Percentiles rank a stretch among this genome's conserved stretches.
Evolutionary conservation across 2,329 filamentous ascomycete genomes (phyloP).

Genomic region (Alternaria triticimaculans): DNA sequence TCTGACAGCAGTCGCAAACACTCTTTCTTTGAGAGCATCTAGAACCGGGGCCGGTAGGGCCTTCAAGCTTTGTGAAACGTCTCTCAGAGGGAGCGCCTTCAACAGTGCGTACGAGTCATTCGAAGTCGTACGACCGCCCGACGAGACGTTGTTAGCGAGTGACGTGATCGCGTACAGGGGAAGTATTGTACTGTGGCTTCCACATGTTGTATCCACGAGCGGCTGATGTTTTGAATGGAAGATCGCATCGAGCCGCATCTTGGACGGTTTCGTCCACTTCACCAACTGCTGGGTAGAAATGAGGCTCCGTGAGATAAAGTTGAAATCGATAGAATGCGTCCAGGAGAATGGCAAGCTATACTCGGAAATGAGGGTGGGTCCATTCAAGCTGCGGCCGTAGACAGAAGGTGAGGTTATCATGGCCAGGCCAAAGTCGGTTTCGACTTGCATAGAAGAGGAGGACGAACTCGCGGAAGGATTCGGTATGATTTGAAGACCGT

Average conservation of each 20-base stretch:
- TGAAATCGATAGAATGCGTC: background rate
- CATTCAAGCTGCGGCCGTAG: accelerated
- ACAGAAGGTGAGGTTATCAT: background rate
- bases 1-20: background rate
- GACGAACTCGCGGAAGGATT: background rate
- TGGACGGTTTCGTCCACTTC: background rate
- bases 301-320: background rate
- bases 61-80: background rate
- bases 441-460: background rate
- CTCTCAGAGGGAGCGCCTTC: background rate
- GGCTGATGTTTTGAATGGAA: background rate
- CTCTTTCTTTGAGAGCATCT: background rate
- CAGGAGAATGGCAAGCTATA: background rate
- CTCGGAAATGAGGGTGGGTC: background rate
- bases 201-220: background rate
- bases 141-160: background rate
- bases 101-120: background rate
- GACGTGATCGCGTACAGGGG: background rate
- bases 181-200: background rate
- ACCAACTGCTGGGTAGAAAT: background rate
- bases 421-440: accelerated
- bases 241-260: background rate
- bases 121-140: background rate
- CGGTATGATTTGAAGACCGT: background rate
- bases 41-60: background rate